phyloP scores from a whole-genome alignment of 768 basidiomycete species.

The Xerocomellus intermedius region DNA sequence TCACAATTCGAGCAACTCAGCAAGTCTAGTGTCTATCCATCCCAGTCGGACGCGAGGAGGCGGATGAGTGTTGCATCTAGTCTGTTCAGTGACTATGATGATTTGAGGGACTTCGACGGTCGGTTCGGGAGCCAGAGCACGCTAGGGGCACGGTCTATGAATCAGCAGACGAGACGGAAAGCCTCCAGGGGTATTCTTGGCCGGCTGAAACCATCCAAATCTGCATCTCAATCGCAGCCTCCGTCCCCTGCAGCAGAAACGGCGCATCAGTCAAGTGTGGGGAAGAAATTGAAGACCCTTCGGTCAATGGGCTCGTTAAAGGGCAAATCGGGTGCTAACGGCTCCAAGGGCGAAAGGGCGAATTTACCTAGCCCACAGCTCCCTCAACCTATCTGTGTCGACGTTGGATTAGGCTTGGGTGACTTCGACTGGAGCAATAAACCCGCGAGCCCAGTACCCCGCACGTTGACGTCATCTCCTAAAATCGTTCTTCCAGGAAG shows the following conservation, averaged over 20 bases:
- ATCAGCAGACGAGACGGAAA: constrained; percentile 49
- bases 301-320: constrained; percentile 82
- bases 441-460: constrained; percentile 12
- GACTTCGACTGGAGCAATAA: constrained; percentile 51
- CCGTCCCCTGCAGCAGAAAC: constrained; percentile 44
- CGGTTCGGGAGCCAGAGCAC: constrained; percentile 82
- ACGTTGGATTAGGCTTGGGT: constrained; percentile 55
- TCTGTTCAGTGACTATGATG: constrained; percentile 83
- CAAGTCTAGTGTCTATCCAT: constrained; percentile 29
- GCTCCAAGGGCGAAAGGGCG: constrained; percentile 34
- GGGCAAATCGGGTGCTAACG: constrained; percentile 38
- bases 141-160: constrained; percentile 46
- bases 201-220: constrained; percentile 49
- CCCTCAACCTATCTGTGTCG: constrained; percentile 53
- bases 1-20: constrained; percentile 21
- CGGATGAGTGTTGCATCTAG: constrained; percentile 74
- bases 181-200: constrained; percentile 67
- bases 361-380: constrained; percentile 50
- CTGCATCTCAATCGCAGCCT: constrained; percentile 44
- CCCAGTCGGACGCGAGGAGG: constrained; percentile 40
- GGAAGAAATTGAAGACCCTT: constrained; percentile 66
- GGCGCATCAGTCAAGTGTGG: constrained; percentile 30
- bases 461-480: constrained; percentile 21
- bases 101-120: constrained; percentile 83
- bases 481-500: constrained; percentile 16